phyloP scores from a whole-genome alignment of 1,139 yeast species.

The Suhomyces coccinellae region DNA sequence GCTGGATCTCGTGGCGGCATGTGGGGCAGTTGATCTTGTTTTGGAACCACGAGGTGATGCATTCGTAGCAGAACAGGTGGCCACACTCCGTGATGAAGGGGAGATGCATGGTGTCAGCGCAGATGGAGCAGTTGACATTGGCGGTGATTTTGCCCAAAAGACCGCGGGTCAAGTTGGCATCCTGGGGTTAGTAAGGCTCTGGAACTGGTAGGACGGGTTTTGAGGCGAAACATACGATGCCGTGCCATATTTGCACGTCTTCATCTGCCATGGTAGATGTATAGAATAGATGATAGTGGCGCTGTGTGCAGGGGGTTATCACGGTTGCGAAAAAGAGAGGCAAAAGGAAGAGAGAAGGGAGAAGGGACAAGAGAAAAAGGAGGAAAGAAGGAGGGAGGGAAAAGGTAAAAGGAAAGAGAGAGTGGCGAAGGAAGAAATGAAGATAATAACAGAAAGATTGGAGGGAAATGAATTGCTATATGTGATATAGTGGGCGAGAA shows the following conservation, averaged over 20 bases:
- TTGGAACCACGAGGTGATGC: slow-evolving; percentile 53
- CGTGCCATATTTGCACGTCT: slow-evolving; percentile 15
- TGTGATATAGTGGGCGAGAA: no score
- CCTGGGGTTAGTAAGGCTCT: slow-evolving; percentile 19
- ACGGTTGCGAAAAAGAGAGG: neutral
- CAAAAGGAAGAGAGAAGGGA: neutral
- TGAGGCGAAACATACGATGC: slow-evolving; percentile 16
- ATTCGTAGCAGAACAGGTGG: slow-evolving; percentile 49
- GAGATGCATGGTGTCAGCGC: slow-evolving; percentile 47
- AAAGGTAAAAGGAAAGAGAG: no score
- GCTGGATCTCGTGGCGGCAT: slow-evolving; percentile 47
- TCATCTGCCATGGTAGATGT: neutral
- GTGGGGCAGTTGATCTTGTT: slow-evolving; percentile 54
- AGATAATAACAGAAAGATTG: no score
- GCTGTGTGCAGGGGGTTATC: neutral
- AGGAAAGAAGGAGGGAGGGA: neutral
- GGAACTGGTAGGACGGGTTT: neutral
- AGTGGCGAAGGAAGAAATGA: neutral
- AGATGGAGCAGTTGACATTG: slow-evolving; percentile 42
- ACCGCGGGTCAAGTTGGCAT: slow-evolving; percentile 16
- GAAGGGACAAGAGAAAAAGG: neutral
- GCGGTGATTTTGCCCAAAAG: slow-evolving; percentile 27
- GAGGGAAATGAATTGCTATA: no score
- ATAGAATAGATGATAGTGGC: neutral
- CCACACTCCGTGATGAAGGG: slow-evolving; percentile 47